Evolutionary conservation across 1,284 basidiomycete genomes (phyloP).

Genomic region (Boletus sp.): DNA sequence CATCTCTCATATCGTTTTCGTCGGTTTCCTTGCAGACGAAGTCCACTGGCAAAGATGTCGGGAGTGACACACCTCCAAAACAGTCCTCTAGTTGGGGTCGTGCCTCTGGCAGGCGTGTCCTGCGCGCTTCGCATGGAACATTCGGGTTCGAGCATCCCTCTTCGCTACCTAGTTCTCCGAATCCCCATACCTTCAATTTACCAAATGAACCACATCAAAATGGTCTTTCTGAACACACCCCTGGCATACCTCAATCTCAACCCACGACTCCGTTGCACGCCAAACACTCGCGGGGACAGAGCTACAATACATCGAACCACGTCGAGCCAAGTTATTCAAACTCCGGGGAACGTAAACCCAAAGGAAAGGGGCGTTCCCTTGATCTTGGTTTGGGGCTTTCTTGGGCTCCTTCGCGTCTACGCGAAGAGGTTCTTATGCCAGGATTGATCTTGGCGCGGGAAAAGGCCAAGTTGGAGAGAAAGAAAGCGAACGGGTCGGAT

Average conservation of each 20-base stretch:
- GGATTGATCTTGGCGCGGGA: constrained; percentile 36
- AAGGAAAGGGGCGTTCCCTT: constrained; percentile 59
- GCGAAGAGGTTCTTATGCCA: constrained; percentile 57
- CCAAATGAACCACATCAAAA: constrained; percentile 15
- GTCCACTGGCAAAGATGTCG: constrained; percentile 27
- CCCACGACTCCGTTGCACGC: constrained; percentile 10
- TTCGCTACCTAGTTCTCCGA: constrained; percentile 38
- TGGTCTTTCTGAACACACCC: constrained; percentile 1
- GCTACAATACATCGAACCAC: constrained; percentile 14
- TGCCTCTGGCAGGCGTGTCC: constrained; percentile 26
- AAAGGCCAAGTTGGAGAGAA: constrained; percentile 32
- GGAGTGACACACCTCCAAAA: constrained; percentile 11
- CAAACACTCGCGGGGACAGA: constrained; percentile 27
- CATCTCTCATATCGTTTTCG: constrained; percentile 32
- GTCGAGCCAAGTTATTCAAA: constrained; percentile 5
- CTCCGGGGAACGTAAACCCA: constrained; percentile 26
- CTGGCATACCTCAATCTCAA: constrained; percentile 7
- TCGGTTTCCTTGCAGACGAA: constrained; percentile 33
- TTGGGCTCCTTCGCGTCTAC: constrained; percentile 64
- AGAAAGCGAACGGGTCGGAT: constrained; percentile 43
- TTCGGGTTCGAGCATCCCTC: constrained; percentile 43
- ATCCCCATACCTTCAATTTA: constrained; percentile 20
- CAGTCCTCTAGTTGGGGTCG: constrained; percentile 36
- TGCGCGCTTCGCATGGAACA: constrained; percentile 33
- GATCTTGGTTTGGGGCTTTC: constrained; percentile 59